Evolutionary conservation across 352 stramenopile genomes (phyloP).

Genomic region (Phytophthora idaei): DNA sequence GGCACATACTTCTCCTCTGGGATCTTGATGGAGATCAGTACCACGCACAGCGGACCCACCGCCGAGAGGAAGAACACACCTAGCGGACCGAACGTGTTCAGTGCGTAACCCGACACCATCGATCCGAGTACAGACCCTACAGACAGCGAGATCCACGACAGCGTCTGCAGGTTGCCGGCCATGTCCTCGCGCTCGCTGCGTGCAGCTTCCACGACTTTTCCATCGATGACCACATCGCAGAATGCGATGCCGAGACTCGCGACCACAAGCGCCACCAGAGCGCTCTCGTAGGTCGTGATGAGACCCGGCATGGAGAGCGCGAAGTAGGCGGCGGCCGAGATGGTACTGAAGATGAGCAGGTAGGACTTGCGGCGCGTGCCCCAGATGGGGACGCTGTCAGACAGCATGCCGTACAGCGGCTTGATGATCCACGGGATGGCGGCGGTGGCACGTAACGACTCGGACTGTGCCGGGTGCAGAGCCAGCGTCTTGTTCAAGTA

Average conservation of each 20-base stretch:
- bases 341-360: conserved; percentile 70
- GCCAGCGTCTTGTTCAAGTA: conserved; percentile 81
- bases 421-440: conserved; percentile 87
- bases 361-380: conserved; percentile 82
- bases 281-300: conserved; percentile 58
- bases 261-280: conserved; percentile 66
- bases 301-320: conserved; percentile 61
- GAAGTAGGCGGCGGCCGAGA: conserved; percentile 66
- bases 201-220: conserved; percentile 75
- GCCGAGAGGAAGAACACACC: conserved; percentile 82
- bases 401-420: conserved; percentile 78
- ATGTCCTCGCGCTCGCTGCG: conserved; percentile 75
- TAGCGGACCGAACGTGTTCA: conserved; percentile 65
- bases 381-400: conserved; percentile 76
- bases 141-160: conserved; percentile 80
- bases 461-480: conserved; percentile 65
- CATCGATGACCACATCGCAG: conserved; percentile 84
- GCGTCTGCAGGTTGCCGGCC: conserved; percentile 77
- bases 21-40: conserved; percentile 65
- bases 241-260: conserved; percentile 82
- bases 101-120: conserved; percentile 59
- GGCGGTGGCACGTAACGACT: conserved; percentile 66
- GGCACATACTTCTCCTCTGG: conserved; percentile 55
- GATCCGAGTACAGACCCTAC: conserved; percentile 76
- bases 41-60: conserved; percentile 65